Evolutionary conservation across 192 early-diverging fungal genomes (phyloP).

Genomic region (Coemansia biformis): DNA sequence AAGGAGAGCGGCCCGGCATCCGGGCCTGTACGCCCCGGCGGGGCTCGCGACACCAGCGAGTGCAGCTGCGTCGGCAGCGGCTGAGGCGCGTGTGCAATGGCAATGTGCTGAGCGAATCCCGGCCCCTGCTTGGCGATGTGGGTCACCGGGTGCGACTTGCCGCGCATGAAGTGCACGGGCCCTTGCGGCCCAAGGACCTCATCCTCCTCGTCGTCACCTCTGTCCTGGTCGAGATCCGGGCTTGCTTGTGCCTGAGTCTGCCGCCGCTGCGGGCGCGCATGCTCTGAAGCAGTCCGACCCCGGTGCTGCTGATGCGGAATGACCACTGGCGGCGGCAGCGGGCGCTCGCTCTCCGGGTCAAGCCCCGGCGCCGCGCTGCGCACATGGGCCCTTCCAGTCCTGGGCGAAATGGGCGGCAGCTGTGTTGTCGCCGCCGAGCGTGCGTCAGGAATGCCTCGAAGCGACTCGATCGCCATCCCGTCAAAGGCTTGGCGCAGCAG

Average conservation of each 20-base stretch:
- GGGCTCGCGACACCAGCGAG: slow-evolving; percentile 1
- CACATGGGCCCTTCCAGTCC: slow-evolving; percentile 8
- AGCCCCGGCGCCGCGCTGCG: slow-evolving; percentile 23
- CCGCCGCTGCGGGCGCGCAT: slow-evolving; percentile 1
- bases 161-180: slow-evolving; percentile 10
- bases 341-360: slow-evolving; percentile 17
- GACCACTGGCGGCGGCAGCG: slow-evolving; percentile 22
- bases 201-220: not conserved
- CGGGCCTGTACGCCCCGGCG: slow-evolving; percentile 6
- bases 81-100: not conserved
- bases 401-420: slow-evolving; percentile 1
- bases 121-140: slow-evolving; percentile 12
- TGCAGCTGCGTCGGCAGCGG: not conserved
- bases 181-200: slow-evolving; percentile 1
- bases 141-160: slow-evolving; percentile 29
- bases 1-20: slow-evolving; percentile 24
- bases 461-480: slow-evolving; percentile 19
- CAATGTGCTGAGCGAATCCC: slow-evolving; percentile 21
- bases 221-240: not conserved
- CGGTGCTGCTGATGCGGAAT: not conserved
- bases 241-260: not conserved
- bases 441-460: too few species aligned
- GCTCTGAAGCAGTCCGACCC: slow-evolving; percentile 1
- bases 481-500: slow-evolving; percentile 17
- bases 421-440: not conserved